Conservation (phyloP, 1,139 yeast genomes). For the Blastobotrys capitulatus region DNA sequence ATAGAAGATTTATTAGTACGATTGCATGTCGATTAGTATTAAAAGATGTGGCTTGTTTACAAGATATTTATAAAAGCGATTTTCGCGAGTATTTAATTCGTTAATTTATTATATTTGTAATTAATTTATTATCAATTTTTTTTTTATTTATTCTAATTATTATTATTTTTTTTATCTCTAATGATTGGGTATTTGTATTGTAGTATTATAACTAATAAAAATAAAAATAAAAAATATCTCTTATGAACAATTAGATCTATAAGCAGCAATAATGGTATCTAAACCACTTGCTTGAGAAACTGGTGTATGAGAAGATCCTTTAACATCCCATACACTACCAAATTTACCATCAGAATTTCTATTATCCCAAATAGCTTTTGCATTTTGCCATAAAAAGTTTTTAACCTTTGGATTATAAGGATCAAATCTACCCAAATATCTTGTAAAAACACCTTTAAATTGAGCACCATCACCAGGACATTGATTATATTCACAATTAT, state of each 20-base stretch:
- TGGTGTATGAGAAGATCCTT: slow-evolving; percentile 1
- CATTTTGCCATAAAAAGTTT: slow-evolving; percentile 10
- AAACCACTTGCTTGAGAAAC: slow-evolving; percentile 4
- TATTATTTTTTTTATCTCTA: background rate
- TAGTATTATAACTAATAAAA: background rate
- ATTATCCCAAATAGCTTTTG: slow-evolving; percentile 7
- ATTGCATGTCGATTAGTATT: slow-evolving; percentile 23
- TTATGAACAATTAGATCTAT: background rate
- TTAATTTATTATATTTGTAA: background rate
- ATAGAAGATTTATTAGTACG: slow-evolving; percentile 19
- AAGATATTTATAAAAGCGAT: slow-evolving; percentile 20
- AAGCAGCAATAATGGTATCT: slow-evolving; percentile 6
- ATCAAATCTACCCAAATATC: slow-evolving; percentile 14
- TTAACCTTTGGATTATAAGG: background rate
- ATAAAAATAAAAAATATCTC: background rate
- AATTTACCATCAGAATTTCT: slow-evolving; percentile 8
- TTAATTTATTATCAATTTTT: background rate
- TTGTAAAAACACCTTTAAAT: slow-evolving; percentile 19
- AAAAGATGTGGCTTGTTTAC: slow-evolving; percentile 21
- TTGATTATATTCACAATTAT: slow-evolving; percentile 15
- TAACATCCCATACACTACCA: slow-evolving; percentile 13
- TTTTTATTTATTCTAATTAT: background rate
- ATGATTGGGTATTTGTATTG: no score
- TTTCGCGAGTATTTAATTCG: slow-evolving; percentile 18
- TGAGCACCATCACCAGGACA: slow-evolving; percentile 14